Evolutionary conservation across 139 green algal species (phyloP).

Genomic region (Chlorella vulgaris): DNA sequence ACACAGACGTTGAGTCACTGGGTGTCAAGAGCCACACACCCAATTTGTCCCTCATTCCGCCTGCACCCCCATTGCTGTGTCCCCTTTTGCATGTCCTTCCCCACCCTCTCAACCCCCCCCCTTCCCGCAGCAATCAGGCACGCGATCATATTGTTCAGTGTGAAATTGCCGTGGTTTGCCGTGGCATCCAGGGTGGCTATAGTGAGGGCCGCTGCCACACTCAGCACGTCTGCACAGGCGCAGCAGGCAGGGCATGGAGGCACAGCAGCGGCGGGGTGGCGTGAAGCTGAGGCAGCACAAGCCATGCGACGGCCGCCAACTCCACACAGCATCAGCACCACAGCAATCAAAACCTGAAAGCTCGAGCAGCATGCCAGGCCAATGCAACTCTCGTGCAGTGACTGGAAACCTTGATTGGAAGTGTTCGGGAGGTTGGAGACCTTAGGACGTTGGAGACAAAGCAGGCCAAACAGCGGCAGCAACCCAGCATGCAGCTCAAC

Average conservation of each 20-base stretch:
- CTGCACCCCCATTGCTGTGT: too few relatives aligned
- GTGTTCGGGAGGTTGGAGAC: too few relatives aligned
- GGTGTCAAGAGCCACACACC: too few relatives aligned
- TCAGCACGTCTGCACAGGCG: slow-evolving; percentile 43
- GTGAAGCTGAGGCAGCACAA: neutral
- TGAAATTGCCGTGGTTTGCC: slow-evolving; percentile 74
- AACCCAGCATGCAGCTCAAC: neutral
- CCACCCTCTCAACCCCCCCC: neutral
- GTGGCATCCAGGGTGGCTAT: slow-evolving; percentile 55
- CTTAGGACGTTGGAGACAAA: too few relatives aligned
- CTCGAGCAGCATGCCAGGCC: neutral
- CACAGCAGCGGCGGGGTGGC: neutral
- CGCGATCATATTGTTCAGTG: slow-evolving; percentile 78
- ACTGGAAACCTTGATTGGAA: too few relatives aligned
- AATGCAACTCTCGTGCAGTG: neutral
- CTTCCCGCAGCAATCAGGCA: slow-evolving; percentile 49
- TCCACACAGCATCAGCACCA: too few relatives aligned
- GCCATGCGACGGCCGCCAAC: neutral
- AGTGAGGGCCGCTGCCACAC: slow-evolving; percentile 43
- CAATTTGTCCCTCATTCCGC: too few relatives aligned
- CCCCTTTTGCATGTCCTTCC: too few relatives aligned
- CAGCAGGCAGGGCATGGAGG: neutral
- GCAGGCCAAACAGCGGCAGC: too few relatives aligned
- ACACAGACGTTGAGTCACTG: too few relatives aligned
- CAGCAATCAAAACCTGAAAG: too few relatives aligned